Evolutionary conservation across 2,329 filamentous ascomycete species (phyloP).

Genomic region (Cordyceps javanica): DNA sequence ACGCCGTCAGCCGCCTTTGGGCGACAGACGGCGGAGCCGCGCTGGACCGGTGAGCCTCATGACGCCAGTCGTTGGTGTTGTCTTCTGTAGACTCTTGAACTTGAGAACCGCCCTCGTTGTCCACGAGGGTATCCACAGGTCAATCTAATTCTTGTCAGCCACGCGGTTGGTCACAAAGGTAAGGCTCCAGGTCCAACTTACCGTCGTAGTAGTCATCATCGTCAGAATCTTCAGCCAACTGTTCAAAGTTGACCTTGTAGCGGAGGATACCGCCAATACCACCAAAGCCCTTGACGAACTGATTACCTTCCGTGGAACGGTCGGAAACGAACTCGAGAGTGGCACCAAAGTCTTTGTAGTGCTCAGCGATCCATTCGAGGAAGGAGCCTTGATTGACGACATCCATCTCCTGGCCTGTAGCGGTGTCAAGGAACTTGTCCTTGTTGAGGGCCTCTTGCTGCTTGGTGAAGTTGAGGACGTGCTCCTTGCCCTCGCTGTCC

Average conservation of each 20-base stretch:
- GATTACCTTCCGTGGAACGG: slow-evolving; percentile 94
- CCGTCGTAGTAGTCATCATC: slow-evolving; percentile 90
- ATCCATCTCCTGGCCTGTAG: slow-evolving; percentile 97
- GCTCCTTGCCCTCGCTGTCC: slow-evolving; percentile 63
- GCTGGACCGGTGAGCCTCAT: slow-evolving; percentile 35
- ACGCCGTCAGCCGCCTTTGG: slow-evolving; percentile 43
- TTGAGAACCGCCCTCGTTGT: slow-evolving; percentile 78
- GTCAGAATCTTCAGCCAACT: slow-evolving; percentile 87
- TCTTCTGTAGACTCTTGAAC: slow-evolving; percentile 41
- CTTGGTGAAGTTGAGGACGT: slow-evolving; percentile 84
- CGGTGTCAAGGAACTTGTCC: slow-evolving; percentile 87
- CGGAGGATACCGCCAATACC: slow-evolving; percentile 95
- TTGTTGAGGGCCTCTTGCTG: slow-evolving; percentile 63
- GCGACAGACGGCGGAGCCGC: slow-evolving; percentile 38
- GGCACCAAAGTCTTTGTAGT: slow-evolving; percentile 97
- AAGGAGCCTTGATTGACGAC: slow-evolving; percentile 80
- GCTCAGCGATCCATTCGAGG: slow-evolving; percentile 98
- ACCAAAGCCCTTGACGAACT: slow-evolving; percentile 99
- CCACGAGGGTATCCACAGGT: slow-evolving; percentile 82
- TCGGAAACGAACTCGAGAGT: slow-evolving; percentile 96
- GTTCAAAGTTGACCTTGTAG: slow-evolving; percentile 99
- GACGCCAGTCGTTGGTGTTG: slow-evolving; percentile 35
- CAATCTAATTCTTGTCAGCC: slow-evolving; percentile 55
- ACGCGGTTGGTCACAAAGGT: slow-evolving; percentile 9
- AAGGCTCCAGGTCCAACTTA: slow-evolving; percentile 21